Base-by-base conservation (phyloP, 2,329 filamentous ascomycete genomes). In the Alternaria conjuncta region DNA sequence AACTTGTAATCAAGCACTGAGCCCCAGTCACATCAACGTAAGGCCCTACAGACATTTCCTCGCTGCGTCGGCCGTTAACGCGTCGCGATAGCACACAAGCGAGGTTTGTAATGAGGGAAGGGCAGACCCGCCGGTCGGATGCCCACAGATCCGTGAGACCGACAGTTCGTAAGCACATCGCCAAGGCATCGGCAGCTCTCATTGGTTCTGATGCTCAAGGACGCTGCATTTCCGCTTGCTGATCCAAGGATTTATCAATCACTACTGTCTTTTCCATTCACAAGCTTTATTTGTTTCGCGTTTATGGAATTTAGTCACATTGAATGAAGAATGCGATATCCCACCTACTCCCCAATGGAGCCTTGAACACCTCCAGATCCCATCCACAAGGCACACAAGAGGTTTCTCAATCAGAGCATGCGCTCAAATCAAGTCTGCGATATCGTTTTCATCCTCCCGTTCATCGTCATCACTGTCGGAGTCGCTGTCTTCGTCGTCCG, bases 41-140 rank as follows among this genome's bases (percentile, higher is more conserved):
- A 23, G 47, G 3, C 5, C 20, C n/a, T 54, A 23, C 20, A 6
- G 43, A 28, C 10, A 28, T 15, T 13, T 18, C n/a, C 10, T 21
- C 15, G 21, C 41, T 45, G 57, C 25, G 30, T 56, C 13, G 43
- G 11, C 21, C 30, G 43, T 18, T 18, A 55, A 21, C n/a, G 30
- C 51, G 30, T 59, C 18, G 57, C 25, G 15, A 50, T 21, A 49
- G 20, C 9, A 58, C 11, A 26, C 25, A 25, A 4, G 41, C 21
- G 54, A 46, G 53, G 60, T 59, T 62, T 47, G 60, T 59, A 62
- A 62, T 62, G 28, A 25, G 30, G 15, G 15, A 20, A 50, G 45
- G 44, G 20, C 55, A n/a, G 55, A 13, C 1, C 13, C 28, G 28
- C 26, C 47, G n/a, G 20, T 41, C 60, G 55, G 55, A 49, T 59